phyloP scores from a whole-genome alignment of 2,329 filamentous ascomycete genomes.

The Verruconis gallopava region DNA sequence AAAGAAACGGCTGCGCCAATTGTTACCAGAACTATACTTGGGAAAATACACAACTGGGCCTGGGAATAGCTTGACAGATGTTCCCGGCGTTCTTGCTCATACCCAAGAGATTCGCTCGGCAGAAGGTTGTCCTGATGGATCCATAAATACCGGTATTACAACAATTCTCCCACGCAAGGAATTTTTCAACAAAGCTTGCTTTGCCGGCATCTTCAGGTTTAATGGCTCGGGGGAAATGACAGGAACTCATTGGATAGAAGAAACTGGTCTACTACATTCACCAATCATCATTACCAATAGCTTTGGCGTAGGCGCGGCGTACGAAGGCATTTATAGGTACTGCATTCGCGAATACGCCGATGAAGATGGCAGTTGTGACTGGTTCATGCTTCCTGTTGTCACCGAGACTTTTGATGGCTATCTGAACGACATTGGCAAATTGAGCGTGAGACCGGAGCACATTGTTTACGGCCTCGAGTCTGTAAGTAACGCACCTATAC shows the following conservation, averaged over 20 bases:
- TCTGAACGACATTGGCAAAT: conserved; percentile 44
- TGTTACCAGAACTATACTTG: conserved; percentile 25
- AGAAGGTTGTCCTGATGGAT: conserved; percentile 7
- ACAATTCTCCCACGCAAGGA: conserved; percentile 31
- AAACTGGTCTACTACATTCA: conserved; percentile 45
- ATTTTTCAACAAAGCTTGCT: conserved; percentile 29
- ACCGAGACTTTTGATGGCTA: conserved; percentile 52
- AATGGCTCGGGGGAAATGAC: conserved; percentile 54
- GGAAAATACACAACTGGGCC: conserved; percentile 26
- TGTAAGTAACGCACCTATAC: conserved; percentile 38
- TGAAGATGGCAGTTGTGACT: conserved; percentile 31
- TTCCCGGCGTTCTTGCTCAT: conserved; percentile 30
- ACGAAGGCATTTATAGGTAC: conserved; percentile 47
- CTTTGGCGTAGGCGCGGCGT: conserved; percentile 44
- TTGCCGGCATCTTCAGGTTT: conserved; percentile 42
- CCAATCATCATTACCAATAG: conserved; percentile 50
- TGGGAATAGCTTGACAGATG: conserved; percentile 32
- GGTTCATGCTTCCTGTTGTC: conserved; percentile 45
- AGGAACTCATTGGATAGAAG: conserved; percentile 47
- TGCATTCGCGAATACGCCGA: conserved; percentile 34
- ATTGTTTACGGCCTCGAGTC: conserved; percentile 41
- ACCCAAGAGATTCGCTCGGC: conserved; percentile 26
- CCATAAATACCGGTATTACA: conserved; percentile 32
- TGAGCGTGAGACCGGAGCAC: conserved; percentile 42
- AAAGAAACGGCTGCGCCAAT: conserved; percentile 26